Evolutionary conservation across 495 filamentous ascomycete species (phyloP).

Genomic region (Talaromyces trachyspermus): DNA sequence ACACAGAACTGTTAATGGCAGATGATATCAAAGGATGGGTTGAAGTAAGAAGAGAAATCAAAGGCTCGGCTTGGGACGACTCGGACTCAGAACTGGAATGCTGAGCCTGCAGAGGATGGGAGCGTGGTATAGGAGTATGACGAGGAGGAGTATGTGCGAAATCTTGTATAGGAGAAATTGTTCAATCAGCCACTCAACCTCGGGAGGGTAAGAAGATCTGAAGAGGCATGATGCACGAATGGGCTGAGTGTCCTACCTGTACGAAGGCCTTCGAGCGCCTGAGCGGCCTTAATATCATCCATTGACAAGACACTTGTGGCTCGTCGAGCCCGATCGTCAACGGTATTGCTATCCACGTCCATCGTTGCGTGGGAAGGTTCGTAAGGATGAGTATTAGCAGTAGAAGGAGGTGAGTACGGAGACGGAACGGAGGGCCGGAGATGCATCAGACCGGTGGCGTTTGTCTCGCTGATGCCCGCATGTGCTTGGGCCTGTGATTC

Average conservation of each 20-base stretch:
- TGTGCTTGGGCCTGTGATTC: slow-evolving; percentile 8
- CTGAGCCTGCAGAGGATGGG: slow-evolving; percentile 19
- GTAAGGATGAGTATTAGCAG: slow-evolving; percentile 11
- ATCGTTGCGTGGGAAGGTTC: slow-evolving; percentile 19
- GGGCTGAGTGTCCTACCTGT: slow-evolving; percentile 49
- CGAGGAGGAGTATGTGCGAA: slow-evolving; percentile 10
- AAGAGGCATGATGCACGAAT: slow-evolving; percentile 2
- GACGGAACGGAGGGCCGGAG: slow-evolving; percentile 4
- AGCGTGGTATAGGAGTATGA: slow-evolving; percentile 8
- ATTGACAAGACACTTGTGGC: slow-evolving; percentile 53
- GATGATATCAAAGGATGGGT: slow-evolving; percentile 72
- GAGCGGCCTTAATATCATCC: slow-evolving; percentile 84
- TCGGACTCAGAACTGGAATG: slow-evolving; percentile 17
- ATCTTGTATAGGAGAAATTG: background rate
- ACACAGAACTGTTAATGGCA: slow-evolving; percentile 72
- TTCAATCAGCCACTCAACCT: background rate
- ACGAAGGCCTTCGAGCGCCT: slow-evolving; percentile 77
- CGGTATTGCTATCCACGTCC: slow-evolving; percentile 29
- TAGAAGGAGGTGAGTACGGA: slow-evolving; percentile 18
- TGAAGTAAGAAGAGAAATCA: slow-evolving; percentile 71
- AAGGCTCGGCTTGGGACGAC: slow-evolving; percentile 52
- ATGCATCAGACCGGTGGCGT: slow-evolving; percentile 3
- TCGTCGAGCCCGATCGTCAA: slow-evolving; percentile 36
- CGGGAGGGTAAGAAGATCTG: slow-evolving; percentile 3
- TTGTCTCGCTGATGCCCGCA: background rate